These are phyloP conservation scores for Solanum medicagineum DNA, from an alignment of 257 asterid genomes.

Conservation along the genomic window DNA sequence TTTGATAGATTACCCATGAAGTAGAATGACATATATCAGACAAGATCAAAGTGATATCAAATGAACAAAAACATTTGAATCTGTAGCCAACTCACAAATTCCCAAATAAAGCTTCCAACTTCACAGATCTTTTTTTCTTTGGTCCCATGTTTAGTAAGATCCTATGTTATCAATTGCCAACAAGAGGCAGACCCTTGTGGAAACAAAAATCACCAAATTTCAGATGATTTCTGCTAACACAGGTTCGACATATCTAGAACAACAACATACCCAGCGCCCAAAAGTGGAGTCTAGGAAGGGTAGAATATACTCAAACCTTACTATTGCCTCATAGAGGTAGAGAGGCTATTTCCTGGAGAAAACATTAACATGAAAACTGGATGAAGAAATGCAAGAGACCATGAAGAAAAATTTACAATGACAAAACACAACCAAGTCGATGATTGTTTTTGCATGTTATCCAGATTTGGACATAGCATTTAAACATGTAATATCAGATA, in stretches of 20 bases:
- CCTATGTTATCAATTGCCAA: background rate
- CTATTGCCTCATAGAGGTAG: no score
- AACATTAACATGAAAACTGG: background rate
- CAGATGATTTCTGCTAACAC: background rate
- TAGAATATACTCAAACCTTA: no score
- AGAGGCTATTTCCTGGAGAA: no score
- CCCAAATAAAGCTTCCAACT: background rate
- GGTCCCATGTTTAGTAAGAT: background rate
- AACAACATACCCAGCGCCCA: no score
- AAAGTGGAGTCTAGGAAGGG: no score
- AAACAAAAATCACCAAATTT: background rate
- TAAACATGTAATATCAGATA: background rate
- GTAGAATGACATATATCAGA: background rate
- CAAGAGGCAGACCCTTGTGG: background rate
- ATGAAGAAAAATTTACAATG: background rate
- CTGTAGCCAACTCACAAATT: background rate
- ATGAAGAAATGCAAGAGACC: background rate
- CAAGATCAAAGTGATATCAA: background rate
- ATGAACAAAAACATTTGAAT: background rate
- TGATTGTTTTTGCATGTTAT: background rate
- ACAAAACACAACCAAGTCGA: background rate
- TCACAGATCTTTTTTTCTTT: background rate
- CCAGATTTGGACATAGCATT: background rate
- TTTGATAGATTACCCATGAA: background rate
- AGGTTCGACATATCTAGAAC: background rate